Evolutionary conservation across 176 grass and related monocot genomes (phyloP).

Genomic region (Hyparrhenia diplandra): DNA sequence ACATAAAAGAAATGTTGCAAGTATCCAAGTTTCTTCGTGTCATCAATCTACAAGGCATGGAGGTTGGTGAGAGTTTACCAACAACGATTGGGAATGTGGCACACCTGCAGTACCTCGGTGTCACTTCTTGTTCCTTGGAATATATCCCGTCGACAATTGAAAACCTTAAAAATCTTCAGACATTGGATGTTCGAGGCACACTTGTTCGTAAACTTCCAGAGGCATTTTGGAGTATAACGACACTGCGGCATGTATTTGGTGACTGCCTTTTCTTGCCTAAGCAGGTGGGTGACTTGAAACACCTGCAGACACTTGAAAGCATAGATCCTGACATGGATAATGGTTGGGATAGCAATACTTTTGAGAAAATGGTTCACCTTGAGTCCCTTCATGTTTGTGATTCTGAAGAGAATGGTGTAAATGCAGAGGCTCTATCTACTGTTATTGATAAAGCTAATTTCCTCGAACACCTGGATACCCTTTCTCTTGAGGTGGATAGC

Average conservation of each 20-base stretch:
- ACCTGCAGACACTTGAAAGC: conserved; percentile 13
- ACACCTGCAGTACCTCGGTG: conserved; percentile 16
- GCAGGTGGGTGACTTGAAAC: background rate
- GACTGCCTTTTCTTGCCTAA: background rate
- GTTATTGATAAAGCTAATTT: background rate
- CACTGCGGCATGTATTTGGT: background rate
- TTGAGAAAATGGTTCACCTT: background rate
- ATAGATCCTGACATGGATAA: background rate
- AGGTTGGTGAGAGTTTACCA: background rate
- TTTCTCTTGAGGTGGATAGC: background rate
- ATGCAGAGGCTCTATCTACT: background rate
- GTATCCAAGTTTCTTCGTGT: conserved; percentile 25
- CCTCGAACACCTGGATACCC: background rate
- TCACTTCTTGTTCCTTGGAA: background rate
- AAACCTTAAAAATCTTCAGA: conserved; percentile 1
- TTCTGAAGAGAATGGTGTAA: background rate
- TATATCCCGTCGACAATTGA: background rate
- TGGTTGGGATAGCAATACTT: background rate
- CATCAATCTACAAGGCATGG: conserved; percentile 5
- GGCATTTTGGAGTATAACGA: background rate
- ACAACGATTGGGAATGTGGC: background rate
- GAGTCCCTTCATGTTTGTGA: background rate
- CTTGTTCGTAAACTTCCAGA: background rate
- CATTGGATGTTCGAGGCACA: conserved; percentile 1
- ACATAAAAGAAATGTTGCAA: background rate